Percentiles rank a stretch among this genome's conserved stretches.
phyloP scores from a whole-genome alignment of 202 grass and related monocot species.

The Zizania palustris region DNA sequence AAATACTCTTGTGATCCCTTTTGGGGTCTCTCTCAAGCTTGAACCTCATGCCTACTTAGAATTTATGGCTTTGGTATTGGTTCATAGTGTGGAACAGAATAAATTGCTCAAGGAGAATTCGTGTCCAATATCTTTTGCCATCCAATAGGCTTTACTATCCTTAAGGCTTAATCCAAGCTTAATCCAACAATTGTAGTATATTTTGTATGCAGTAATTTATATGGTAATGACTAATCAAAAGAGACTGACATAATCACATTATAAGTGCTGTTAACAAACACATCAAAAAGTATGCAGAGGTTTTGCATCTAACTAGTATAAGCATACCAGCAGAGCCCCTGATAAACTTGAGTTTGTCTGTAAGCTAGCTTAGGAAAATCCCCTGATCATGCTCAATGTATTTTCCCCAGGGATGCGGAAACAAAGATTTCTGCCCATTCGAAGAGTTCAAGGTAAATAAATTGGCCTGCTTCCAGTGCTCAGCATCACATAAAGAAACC shows the following conservation, averaged over 20 bases:
- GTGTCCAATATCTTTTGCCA: neutral
- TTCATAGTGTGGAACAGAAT: neutral
- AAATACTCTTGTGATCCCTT: neutral
- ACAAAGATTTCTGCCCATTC: no score
- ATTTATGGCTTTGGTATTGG: neutral
- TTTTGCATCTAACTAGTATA: constrained; percentile 1
- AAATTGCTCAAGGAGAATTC: neutral
- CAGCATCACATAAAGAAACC: no score
- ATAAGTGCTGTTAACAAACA: neutral
- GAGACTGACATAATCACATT: neutral
- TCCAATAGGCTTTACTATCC: neutral
- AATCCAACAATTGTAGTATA: neutral
- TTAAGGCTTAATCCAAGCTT: neutral
- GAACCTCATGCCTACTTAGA: neutral
- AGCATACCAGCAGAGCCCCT: neutral
- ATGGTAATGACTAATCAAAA: neutral
- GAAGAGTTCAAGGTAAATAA: no score
- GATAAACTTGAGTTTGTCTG: no score
- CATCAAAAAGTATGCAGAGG: neutral
- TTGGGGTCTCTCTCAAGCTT: neutral
- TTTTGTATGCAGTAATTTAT: neutral
- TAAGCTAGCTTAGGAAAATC: no score
- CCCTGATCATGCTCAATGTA: no score
- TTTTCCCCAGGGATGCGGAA: no score
- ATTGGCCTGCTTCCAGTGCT: neutral